These are phyloP conservation scores for Leucosporidium yakuticum DNA, from an alignment of 768 basidiomycete genomes.

Conservation along the genomic window DNA sequence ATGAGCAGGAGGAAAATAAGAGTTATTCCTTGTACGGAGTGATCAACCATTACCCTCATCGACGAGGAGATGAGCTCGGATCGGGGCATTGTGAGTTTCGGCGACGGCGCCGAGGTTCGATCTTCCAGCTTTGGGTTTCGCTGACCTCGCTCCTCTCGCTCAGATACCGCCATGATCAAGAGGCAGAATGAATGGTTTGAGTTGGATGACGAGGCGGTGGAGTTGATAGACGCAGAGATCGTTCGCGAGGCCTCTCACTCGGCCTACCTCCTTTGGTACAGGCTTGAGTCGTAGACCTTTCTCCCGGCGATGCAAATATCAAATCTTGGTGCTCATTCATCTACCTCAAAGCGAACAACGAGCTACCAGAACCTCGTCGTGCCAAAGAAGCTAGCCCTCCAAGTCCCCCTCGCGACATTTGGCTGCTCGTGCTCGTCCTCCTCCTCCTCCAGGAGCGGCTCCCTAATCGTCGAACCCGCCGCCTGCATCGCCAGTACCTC, in stretches of 20 bases:
- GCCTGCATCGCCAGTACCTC: not conserved
- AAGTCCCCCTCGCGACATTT: not conserved
- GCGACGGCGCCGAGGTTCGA: too few relatives aligned
- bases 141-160: not conserved
- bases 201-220: slow-evolving; percentile 83
- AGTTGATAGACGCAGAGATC: slow-evolving; percentile 65
- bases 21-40: slow-evolving; percentile 84
- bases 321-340: too few relatives aligned
- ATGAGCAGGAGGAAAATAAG: slow-evolving; percentile 9
- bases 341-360: too few relatives aligned
- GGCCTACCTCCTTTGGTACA: slow-evolving; percentile 39
- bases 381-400: slow-evolving; percentile 14
- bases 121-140: not conserved
- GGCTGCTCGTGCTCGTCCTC: not conserved
- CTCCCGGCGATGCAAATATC: not conserved
- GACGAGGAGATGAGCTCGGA: slow-evolving; percentile 49
- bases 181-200: slow-evolving; percentile 79
- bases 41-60: slow-evolving; percentile 75
- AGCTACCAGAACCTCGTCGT: slow-evolving; percentile 4
- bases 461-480: not conserved
- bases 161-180: slow-evolving; percentile 89
- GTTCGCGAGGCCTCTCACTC: slow-evolving; percentile 48
- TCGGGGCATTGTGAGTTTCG: slow-evolving; percentile 84
- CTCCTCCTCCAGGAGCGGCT: not conserved
- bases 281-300: not conserved